Conservation (phyloP, 345 rosid genomes). For the Nasturtium officinale region DNA sequence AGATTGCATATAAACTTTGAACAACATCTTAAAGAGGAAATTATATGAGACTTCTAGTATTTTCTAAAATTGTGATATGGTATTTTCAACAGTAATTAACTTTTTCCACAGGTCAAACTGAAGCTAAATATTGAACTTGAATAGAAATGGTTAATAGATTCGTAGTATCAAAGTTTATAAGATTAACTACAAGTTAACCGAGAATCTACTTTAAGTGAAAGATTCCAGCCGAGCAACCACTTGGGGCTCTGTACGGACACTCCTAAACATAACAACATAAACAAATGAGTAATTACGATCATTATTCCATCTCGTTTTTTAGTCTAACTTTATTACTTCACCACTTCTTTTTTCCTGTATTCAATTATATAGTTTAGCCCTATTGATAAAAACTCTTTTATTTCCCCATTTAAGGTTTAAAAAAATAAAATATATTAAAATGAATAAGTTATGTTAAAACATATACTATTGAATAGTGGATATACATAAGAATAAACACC, state of each 20-base stretch:
- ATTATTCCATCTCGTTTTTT: slow-evolving; percentile 19
- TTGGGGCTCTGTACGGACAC: slow-evolving; percentile 39
- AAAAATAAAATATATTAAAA: too few relatives aligned
- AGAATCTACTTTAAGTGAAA: slow-evolving; percentile 31
- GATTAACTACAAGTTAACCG: background rate
- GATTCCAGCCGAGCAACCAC: slow-evolving; percentile 47
- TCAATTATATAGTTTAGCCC: background rate
- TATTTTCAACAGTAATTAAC: background rate
- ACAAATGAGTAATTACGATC: background rate
- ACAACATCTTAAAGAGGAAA: background rate
- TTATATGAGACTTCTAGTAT: background rate
- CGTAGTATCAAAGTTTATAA: slow-evolving; percentile 11
- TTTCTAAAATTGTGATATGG: background rate
- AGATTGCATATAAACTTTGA: background rate
- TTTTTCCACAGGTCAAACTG: background rate
- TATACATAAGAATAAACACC: too few relatives aligned
- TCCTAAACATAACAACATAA: slow-evolving; percentile 29
- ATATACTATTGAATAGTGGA: background rate
- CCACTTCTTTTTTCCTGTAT: background rate
- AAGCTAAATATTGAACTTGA: background rate
- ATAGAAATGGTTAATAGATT: slow-evolving; percentile 20
- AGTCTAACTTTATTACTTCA: background rate
- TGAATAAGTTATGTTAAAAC: too few relatives aligned
- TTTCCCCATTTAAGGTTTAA: background rate
- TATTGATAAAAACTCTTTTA: background rate